These are phyloP conservation scores for Kodamaea hsintzibuensis DNA, from an alignment of 805 yeast species.

Conservation along the genomic window DNA sequence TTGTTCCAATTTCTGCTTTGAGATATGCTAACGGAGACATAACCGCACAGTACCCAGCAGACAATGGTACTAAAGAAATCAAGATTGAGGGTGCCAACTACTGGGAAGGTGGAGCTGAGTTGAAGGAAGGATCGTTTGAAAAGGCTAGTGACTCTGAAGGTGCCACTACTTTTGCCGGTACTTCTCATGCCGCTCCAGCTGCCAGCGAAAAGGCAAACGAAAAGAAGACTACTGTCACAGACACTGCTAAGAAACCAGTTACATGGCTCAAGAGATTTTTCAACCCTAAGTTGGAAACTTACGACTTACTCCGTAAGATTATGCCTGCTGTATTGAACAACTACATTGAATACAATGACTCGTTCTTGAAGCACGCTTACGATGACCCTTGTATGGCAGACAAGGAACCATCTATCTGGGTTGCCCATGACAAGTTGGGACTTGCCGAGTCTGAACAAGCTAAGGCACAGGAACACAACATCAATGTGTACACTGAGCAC, in stretches of 20 bases:
- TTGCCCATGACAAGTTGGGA: conserved; percentile 68
- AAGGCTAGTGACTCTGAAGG: conserved; percentile 11
- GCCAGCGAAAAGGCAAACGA: conserved; percentile 2
- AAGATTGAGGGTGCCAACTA: conserved; percentile 50
- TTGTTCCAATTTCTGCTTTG: conserved; percentile 68
- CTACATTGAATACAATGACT: conserved; percentile 42
- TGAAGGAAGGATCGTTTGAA: conserved; percentile 16
- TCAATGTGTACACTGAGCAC: conserved; percentile 56
- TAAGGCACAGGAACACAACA: conserved; percentile 53
- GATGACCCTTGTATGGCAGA: conserved; percentile 59
- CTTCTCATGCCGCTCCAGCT: conserved; percentile 3
- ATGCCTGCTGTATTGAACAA: conserved; percentile 46
- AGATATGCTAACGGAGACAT: conserved; percentile 46
- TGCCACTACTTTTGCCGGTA: conserved; percentile 6
- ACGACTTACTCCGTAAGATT: conserved; percentile 42
- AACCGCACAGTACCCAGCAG: conserved; percentile 57
- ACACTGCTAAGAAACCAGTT: conserved; percentile 21
- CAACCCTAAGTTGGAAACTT: conserved; percentile 49
- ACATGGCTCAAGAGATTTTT: conserved; percentile 42
- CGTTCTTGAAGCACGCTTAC: conserved; percentile 45
- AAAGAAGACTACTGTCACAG: neutral
- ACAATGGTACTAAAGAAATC: conserved; percentile 64
- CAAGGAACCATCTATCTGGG: conserved; percentile 66
- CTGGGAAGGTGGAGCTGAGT: conserved; percentile 46
- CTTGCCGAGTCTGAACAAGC: conserved; percentile 59